Evolutionary conservation across 2,329 filamentous ascomycete species (phyloP).

Genomic region (Dryadomyces quercus-mongolicae): DNA sequence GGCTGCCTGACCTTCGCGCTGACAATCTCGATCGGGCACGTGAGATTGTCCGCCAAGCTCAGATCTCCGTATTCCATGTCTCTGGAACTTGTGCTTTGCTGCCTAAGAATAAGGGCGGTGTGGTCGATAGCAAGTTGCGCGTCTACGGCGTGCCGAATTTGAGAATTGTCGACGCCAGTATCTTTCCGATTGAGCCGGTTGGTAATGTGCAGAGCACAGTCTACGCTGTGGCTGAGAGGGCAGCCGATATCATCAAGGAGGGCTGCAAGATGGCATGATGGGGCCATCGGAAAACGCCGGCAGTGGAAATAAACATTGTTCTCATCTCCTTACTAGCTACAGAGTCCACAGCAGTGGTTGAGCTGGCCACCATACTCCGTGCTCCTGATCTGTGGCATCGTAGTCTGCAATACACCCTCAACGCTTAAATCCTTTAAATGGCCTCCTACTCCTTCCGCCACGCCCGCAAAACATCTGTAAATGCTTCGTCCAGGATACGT

Average conservation of each 20-base stretch:
- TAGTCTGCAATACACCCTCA: no score
- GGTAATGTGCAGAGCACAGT: constrained; percentile 9
- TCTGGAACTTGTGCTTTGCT: constrained; percentile 29
- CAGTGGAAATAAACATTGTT: no score
- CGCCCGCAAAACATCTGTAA: constrained; percentile 15
- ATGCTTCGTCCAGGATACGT: constrained; percentile 42
- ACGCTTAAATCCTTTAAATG: not conserved
- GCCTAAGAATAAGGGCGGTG: constrained; percentile 4
- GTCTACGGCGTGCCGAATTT: constrained; percentile 5
- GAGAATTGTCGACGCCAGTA: constrained; percentile 8
- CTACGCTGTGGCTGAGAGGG: constrained; percentile 9
- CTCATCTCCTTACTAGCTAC: no score
- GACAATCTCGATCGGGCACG: not conserved
- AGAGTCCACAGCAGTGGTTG: no score
- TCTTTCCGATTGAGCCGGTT: constrained; percentile 7
- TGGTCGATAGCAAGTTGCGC: constrained; percentile 2
- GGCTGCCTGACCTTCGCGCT: constrained; percentile 19
- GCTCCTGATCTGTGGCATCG: no score
- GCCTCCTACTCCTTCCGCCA: not conserved
- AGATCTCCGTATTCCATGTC: constrained; percentile 32
- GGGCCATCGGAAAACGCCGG: no score
- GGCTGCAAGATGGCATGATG: not conserved
- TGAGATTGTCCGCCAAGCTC: constrained; percentile 1
- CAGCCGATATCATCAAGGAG: constrained; percentile 8
- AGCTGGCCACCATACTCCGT: not conserved